Conservation (phyloP, 306 rosid genomes). For the Ormosia semicastrata region DNA sequence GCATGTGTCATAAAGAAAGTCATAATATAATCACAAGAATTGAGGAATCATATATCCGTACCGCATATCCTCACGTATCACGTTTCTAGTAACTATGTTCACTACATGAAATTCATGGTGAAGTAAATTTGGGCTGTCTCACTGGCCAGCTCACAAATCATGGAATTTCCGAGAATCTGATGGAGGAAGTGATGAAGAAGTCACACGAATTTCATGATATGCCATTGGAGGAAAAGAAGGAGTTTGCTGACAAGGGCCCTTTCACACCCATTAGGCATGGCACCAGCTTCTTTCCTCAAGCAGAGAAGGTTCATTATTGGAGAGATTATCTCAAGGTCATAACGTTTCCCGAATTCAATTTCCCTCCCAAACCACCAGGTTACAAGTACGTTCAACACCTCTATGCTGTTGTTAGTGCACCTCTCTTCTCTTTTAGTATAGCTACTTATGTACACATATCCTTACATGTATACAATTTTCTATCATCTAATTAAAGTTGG, state of each 20-base stretch:
- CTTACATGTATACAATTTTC: neutral
- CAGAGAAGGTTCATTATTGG: constrained; percentile 53
- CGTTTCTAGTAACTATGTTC: neutral
- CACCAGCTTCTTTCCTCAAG: constrained; percentile 50
- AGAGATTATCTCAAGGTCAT: constrained; percentile 52
- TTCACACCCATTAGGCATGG: constrained; percentile 55
- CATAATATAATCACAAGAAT: too few species aligned
- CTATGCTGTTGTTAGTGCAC: neutral
- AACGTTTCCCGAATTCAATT: constrained; percentile 37
- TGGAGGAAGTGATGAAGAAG: constrained; percentile 36
- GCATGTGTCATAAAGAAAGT: too few species aligned
- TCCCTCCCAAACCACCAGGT: constrained; percentile 50
- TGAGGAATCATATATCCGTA: too few species aligned
- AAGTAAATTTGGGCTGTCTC: neutral
- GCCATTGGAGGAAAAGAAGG: constrained; percentile 49
- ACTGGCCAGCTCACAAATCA: constrained; percentile 49
- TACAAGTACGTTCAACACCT: constrained; percentile 15
- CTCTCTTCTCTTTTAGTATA: neutral
- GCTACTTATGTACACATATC: neutral
- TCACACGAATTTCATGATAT: constrained; percentile 43
- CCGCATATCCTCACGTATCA: too few species aligned
- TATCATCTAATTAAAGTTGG: neutral
- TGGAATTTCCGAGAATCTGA: constrained; percentile 46
- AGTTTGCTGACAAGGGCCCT: constrained; percentile 47
- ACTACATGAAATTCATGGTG: neutral